phyloP scores from a whole-genome alignment of 352 stramenopile species.

The Phytophthora ramorum region DNA sequence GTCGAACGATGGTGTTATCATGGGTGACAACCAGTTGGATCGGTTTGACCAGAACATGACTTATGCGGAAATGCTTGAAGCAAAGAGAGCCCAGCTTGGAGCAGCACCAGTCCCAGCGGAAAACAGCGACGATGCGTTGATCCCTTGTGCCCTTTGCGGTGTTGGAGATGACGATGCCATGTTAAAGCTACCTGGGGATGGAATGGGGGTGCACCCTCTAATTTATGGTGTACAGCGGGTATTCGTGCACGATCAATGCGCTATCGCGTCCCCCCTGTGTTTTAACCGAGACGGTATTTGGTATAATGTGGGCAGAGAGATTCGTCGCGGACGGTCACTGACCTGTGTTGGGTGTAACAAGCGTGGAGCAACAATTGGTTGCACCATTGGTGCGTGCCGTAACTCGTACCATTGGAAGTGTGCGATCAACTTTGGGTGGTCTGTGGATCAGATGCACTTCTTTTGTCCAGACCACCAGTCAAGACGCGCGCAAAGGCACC shows the following conservation, averaged over 20 bases:
- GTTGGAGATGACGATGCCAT: conserved; percentile 72
- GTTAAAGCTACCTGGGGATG: conserved; percentile 80
- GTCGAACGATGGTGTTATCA: conserved; percentile 84
- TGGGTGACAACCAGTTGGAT: conserved; percentile 84
- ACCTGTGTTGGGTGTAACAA: conserved; percentile 72
- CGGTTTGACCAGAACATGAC: conserved; percentile 74
- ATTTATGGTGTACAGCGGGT: conserved; percentile 72
- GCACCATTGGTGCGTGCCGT: conserved; percentile 62
- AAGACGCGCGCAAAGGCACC: conserved; percentile 37
- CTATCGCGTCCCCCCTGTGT: conserved; percentile 83
- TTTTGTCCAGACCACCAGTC: conserved; percentile 75
- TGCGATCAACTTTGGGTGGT: conserved; percentile 73
- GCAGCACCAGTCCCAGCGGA: conserved; percentile 30
- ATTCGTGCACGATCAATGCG: conserved; percentile 89
- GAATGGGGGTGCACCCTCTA: conserved; percentile 75
- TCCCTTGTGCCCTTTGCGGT: conserved; percentile 84
- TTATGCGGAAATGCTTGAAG: conserved; percentile 71
- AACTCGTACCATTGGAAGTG: conserved; percentile 89
- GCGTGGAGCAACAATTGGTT: conserved; percentile 82
- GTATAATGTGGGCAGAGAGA: conserved; percentile 88
- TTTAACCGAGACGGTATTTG: conserved; percentile 81
- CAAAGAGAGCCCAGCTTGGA: conserved; percentile 52
- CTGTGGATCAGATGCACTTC: conserved; percentile 83
- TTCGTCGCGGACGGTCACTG: conserved; percentile 77
- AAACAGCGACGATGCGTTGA: conserved; percentile 51